Base-by-base conservation (phyloP, 768 basidiomycete genomes). In the Dictyophora rubrovolvata region DNA sequence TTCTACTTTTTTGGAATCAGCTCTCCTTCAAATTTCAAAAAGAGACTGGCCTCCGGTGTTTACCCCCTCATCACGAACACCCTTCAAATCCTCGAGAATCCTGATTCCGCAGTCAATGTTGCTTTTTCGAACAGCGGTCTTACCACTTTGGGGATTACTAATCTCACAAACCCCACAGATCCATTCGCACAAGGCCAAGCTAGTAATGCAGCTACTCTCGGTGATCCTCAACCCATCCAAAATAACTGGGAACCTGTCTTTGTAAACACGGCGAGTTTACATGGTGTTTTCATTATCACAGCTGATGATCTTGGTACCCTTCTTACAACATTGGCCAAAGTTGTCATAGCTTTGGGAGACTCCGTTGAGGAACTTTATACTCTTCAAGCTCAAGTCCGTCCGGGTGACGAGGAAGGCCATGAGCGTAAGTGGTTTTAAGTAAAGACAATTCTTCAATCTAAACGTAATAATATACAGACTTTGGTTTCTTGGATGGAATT, bases 1-100 rank as follows among this genome's bases (percentile, higher is more conserved):
- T 62, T 66, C 58, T 60, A 61, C 36, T 67, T 67, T 52, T 67
- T 67, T 62, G 55, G 59, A 23, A 67, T 67, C 59, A 65, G 64
- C 56, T 55, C 62, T 50, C 56, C 63, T 17, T 12, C 55, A 0
- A 16, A 34, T 7, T 67, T 67, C 66, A 66, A 65, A 57, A 58
- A 50, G 36, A 60, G 56, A 14, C 59, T 66, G 34, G 52, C 53
- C 12, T 28, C 53, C 9, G 58, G 59, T 56, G 18, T 51, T 51
- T 36, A 34, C 20, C 20, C 36, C 18, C 34, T 56, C 47, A 59
- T 51, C 28, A 51, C 50, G 16, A 51, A 10, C 17, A 51, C 50
- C 21, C 12, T 34, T 22, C 50, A 51, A 34, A 22, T 51, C 9
- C 20, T 51, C 16, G 28, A 22, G 12, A 22, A 60, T 49, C 66